A percentile compares a stretch with the other conserved stretches of the same genome.
phyloP scores from a whole-genome alignment of 108 stramenopile species.

The Thalassiosira profunda region DNA sequence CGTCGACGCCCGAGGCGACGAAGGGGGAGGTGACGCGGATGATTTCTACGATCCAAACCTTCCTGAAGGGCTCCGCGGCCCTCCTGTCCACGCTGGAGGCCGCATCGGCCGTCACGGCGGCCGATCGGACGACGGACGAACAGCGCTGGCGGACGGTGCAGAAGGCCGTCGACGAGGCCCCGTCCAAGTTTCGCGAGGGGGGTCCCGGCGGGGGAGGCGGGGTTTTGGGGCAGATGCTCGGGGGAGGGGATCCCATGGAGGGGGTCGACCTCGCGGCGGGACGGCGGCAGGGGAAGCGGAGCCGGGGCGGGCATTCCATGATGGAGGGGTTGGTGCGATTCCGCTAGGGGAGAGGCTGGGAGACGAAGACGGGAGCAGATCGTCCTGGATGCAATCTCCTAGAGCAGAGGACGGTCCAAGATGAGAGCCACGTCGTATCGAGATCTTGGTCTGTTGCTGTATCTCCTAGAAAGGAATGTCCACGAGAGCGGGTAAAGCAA shows the following conservation, averaged over 20 bases:
- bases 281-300: conserved; percentile 39
- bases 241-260: neutral
- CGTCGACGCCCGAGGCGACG: conserved; percentile 11
- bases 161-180: neutral
- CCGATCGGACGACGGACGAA: conserved; percentile 13
- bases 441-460: too few species aligned
- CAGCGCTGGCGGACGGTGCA: conserved; percentile 15
- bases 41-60: conserved; percentile 11
- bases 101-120: neutral
- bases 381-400: too few species aligned
- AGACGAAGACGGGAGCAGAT: too few species aligned
- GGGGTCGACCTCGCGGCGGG: neutral
- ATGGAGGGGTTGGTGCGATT: too few species aligned
- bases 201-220: neutral
- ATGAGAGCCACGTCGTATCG: too few species aligned
- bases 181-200: too few species aligned
- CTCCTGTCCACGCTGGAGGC: conserved; percentile 10
- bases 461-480: too few species aligned
- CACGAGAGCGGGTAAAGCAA: too few species aligned
- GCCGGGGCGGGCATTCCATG: conserved; percentile 27
- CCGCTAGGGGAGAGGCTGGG: too few species aligned
- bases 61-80: conserved; percentile 9
- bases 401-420: too few species aligned
- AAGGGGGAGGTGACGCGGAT: conserved; percentile 5
- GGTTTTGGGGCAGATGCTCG: neutral